phyloP scores from a whole-genome alignment of 2,329 filamentous ascomycete species.

The Cercospora canescens region DNA sequence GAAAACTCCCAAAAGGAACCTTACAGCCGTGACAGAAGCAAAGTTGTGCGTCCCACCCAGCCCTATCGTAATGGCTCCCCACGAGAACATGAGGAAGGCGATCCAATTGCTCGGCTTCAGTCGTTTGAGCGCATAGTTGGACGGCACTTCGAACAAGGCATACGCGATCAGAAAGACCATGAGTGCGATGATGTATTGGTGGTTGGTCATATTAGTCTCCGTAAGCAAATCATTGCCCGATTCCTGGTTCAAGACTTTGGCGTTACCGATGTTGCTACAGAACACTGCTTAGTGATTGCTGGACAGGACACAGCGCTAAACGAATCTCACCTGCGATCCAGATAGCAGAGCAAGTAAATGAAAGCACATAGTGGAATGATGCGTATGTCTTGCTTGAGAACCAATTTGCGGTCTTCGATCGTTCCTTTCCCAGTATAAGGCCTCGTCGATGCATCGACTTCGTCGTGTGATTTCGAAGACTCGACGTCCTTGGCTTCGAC shows the following conservation, averaged over 20 bases:
- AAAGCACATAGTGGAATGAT: constrained; percentile 64
- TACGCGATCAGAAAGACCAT: constrained; percentile 60
- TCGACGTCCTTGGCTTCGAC: background rate
- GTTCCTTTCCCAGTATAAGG: constrained; percentile 8
- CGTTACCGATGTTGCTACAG: constrained; percentile 56
- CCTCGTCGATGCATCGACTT: background rate
- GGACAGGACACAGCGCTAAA: background rate
- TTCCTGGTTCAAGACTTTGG: constrained; percentile 60
- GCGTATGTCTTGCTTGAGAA: constrained; percentile 55
- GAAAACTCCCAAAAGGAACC: constrained; percentile 46
- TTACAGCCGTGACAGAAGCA: constrained; percentile 45
- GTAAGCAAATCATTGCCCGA: constrained; percentile 62
- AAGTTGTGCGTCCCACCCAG: constrained; percentile 49
- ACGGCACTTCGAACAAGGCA: constrained; percentile 47
- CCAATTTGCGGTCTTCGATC: constrained; percentile 15
- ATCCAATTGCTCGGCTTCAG: constrained; percentile 44
- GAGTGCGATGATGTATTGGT: constrained; percentile 55
- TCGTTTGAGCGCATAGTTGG: constrained; percentile 44
- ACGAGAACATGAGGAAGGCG: constrained; percentile 33
- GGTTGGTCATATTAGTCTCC: constrained; percentile 61
- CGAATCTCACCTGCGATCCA: constrained; percentile 46
- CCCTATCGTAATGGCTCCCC: constrained; percentile 34
- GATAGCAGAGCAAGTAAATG: constrained; percentile 68
- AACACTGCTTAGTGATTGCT: constrained; percentile 29
- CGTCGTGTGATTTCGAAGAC: background rate